These are phyloP conservation scores for Ophiostoma angusticollis DNA, from an alignment of 2,329 filamentous ascomycete genomes.

Conservation along the genomic window DNA sequence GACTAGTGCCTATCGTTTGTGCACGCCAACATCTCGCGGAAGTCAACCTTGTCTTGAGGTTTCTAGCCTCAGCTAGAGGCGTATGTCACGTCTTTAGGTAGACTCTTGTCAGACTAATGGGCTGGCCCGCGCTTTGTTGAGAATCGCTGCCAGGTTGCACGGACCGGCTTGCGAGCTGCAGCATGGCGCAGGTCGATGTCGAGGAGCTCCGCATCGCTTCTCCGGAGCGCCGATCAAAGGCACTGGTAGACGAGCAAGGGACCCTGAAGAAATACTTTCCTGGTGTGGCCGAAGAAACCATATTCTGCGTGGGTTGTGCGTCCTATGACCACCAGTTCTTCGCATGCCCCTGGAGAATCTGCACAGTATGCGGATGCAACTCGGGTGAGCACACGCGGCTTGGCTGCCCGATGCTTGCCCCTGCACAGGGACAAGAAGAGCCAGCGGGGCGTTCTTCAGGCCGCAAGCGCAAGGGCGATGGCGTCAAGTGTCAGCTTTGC, in stretches of 20 bases:
- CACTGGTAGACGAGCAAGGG: background rate
- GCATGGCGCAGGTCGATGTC: background rate
- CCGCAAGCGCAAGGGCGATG: background rate
- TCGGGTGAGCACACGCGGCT: slow-evolving; percentile 31
- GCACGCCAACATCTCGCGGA: background rate
- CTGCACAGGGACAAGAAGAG: no score
- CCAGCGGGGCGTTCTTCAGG: no score
- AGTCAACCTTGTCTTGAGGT: background rate
- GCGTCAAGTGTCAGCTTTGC: slow-evolving; percentile 5
- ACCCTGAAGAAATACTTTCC: slow-evolving; percentile 40
- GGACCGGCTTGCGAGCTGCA: background rate
- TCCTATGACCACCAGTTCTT: slow-evolving; percentile 31
- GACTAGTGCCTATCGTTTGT: slow-evolving; percentile 4
- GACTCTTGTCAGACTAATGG: background rate
- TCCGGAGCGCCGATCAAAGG: background rate
- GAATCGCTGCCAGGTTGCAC: background rate
- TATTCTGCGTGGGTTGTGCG: slow-evolving; percentile 40
- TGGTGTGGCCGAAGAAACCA: slow-evolving; percentile 27
- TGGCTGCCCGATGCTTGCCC: slow-evolving; percentile 32
- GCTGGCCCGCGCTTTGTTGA: background rate
- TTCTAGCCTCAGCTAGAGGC: slow-evolving; percentile 1
- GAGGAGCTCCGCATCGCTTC: background rate
- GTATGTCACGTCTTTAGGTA: background rate
- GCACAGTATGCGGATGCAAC: slow-evolving; percentile 34
- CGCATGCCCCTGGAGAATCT: slow-evolving; percentile 33